phyloP scores from a whole-genome alignment of 148 eudicot genomes.

The Nepenthes mirabilis region DNA sequence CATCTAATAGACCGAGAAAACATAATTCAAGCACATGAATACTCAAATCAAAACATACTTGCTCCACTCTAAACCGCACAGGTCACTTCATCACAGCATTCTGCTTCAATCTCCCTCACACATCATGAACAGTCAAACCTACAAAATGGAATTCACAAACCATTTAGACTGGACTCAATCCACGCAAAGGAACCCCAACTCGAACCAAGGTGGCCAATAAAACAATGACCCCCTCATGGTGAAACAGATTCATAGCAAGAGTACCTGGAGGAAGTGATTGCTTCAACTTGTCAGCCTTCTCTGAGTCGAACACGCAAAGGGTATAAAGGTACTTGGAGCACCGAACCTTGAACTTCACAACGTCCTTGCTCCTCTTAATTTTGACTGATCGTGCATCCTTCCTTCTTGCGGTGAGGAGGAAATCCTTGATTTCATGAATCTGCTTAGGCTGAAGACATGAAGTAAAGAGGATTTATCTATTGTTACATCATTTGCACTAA shows the following conservation, averaged over 20 bases:
- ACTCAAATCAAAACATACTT: too few species aligned
- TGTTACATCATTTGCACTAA: not conserved
- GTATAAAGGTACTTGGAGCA: conserved; percentile 60
- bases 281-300: conserved; percentile 55
- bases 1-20: too few species aligned
- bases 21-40: too few species aligned
- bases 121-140: conserved; percentile 42
- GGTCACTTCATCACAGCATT: too few species aligned
- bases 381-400: conserved; percentile 49
- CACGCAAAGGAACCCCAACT: not conserved
- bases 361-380: conserved; percentile 44
- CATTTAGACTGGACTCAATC: too few species aligned
- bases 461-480: not conserved
- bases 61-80: too few species aligned
- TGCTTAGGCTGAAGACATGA: conserved; percentile 32
- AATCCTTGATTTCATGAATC: conserved; percentile 54
- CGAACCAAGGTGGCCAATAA: conserved; percentile 2
- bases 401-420: conserved; percentile 53
- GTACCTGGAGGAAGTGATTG: conserved; percentile 53
- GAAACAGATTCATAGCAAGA: not conserved
- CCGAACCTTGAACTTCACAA: conserved; percentile 51
- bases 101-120: conserved; percentile 6
- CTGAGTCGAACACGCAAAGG: conserved; percentile 35
- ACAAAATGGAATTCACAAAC: too few species aligned
- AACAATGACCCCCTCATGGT: not conserved